Evolutionary conservation across 2,329 filamentous ascomycete species (phyloP), one percentile per base, ranked within the genome.

Genomic region (Keithomyces neogunnii): DNA sequence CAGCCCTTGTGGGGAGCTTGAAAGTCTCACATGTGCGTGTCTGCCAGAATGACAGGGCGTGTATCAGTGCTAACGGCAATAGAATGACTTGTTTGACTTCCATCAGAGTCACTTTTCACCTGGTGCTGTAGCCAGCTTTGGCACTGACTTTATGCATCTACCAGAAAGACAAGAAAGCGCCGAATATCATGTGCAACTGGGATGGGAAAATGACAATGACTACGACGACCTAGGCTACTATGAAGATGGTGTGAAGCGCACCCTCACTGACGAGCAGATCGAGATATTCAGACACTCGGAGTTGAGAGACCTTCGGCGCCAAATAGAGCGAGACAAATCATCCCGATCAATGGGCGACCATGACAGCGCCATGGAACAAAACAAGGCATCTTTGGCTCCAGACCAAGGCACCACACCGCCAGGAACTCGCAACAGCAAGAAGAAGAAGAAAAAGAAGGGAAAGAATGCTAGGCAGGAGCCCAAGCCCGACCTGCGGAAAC

Each of bases 231-330:
- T 96, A 13, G 92, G 90, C 19, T 92, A 89, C 67, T 97, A 97
- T 59, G 69, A 80, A 1, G 91, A 97, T 62, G 91, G 92, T 3
- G 81, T 84, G 55, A 93, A 93, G 65, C 85, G 92, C 40, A 96
- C 90, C 19, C 74, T 97, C 60, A 96, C 91, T 8, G 88, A 96
- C 62, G 88, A 90, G 59, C 88, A 96, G 71, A 89, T 96, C 59
- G 81, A 82, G 49, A 92, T 96, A 55, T 96, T 96, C 65, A 80
- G 91, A 55, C 89, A 95, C 63, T 92, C 88, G 2, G 92, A 97
- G 67, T 78, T 95, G 28, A 84, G 93, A 62, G 70, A 80, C 10
- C 72, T 95, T 39, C 72, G 88, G 30, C 80, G 81, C 55, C 72
- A 76, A 53, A 64, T 68, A 48, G 67, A 69, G 42, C 72, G 66